A percentile compares a stretch with the other conserved stretches of the same genome.
Conservation (phyloP, 1,284 basidiomycete genomes). For the Ustilago curta region DNA sequence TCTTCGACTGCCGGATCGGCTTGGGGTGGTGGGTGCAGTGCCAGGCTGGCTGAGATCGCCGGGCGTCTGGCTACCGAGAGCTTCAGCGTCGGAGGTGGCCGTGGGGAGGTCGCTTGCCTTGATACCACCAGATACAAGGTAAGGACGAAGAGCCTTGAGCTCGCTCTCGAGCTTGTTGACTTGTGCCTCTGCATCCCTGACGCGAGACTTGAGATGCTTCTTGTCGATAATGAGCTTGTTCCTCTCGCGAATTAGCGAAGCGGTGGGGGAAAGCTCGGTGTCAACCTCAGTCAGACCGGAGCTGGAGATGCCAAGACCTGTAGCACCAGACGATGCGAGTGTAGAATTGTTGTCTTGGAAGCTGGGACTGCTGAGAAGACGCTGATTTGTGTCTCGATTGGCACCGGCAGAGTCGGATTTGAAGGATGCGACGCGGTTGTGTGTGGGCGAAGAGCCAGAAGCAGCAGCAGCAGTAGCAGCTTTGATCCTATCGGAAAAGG, state of each 20-base stretch:
- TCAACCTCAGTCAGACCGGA: conserved; percentile 34
- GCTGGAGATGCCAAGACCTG: conserved; percentile 44
- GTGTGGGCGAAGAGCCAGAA: conserved; percentile 21
- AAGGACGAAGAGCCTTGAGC: conserved; percentile 59
- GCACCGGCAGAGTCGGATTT: conserved; percentile 16
- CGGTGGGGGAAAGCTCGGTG: conserved; percentile 42
- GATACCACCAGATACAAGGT: conserved; percentile 58
- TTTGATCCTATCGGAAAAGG: conserved; percentile 37
- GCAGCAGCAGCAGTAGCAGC: conserved; percentile 38
- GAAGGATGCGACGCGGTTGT: conserved; percentile 35
- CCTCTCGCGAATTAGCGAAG: conserved; percentile 59
- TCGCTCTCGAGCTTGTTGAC: conserved; percentile 64
- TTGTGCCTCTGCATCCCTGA: conserved; percentile 66
- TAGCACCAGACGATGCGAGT: conserved; percentile 16
- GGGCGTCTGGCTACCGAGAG: conserved; percentile 14
- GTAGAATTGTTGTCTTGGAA: conserved; percentile 21
- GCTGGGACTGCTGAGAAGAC: conserved; percentile 36
- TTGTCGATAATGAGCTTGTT: conserved; percentile 67
- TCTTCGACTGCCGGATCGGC: conserved; percentile 46
- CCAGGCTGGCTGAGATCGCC: conserved; percentile 27
- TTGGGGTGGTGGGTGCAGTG: conserved; percentile 47
- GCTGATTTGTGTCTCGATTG: conserved; percentile 22
- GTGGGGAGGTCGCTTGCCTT: conserved; percentile 30
- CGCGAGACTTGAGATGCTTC: conserved; percentile 62
- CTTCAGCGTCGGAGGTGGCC: conserved; percentile 9